Base-by-base conservation (phyloP, 768 basidiomycete species). In the Hygrophorus pudorinus region DNA sequence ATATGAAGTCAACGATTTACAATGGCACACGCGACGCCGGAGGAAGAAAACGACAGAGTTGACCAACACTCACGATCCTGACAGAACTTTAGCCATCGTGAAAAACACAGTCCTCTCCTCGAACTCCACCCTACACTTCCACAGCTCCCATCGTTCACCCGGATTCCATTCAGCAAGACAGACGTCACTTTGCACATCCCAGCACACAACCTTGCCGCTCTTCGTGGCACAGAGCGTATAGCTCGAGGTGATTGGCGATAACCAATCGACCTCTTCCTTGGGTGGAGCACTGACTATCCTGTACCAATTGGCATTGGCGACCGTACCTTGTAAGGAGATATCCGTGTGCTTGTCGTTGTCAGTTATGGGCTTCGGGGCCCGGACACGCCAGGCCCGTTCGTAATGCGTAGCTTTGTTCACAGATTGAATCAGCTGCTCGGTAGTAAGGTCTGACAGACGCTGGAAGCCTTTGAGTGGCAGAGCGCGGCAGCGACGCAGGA, bases 121-220 rank as follows among this genome's bases (percentile, higher is more conserved):
- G 53, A 83, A 85, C 54, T 84, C 83, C 13, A 85, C 81, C 7
- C 82, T 63, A 51, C 83, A 85, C 53, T 85, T 85, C 83, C 82
- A 85, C 4, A 85, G 54, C 52, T 83, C 80, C 81, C 82, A 85
- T 13, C 67, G 54, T 16, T 67, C 65, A 1, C 68, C 70, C 1
- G 80, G 81, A 41, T 76, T 74, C 82, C 83, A 85, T 46, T 83
- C 77, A 0, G 79, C 80, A 2, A 84, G 65, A 48, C 75, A 76
- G 12, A 58, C 55, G 40, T 84, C 77, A 2, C 68, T 66, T 41
- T 75, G 73, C 11, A 85, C 75, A 46, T 85, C 81, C 83, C 83
- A 85, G 51, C 82, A 85, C 12, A 85, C 76, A 14, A 85, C 79
- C 52, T 79, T 79, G 4, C 83, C 82, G 39, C 73, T 78, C 62